Evolutionary conservation across 208 protist species (phyloP), one percentile per base, ranked within the genome.

Genomic region (Leishmania tarentolae): DNA sequence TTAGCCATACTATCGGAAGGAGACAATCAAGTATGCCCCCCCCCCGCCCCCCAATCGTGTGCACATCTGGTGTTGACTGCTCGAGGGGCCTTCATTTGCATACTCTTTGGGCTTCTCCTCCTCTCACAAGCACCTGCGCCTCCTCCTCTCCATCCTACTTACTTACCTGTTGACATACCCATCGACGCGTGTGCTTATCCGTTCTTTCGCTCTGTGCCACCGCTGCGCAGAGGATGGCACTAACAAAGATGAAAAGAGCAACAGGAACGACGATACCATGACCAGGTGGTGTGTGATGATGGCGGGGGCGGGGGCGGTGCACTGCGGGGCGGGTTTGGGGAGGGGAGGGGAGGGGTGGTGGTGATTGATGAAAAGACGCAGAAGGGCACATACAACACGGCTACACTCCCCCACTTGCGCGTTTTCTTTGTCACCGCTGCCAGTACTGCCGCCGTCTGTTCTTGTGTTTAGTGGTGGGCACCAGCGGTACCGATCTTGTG

Each of bases 391-490:
- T 1, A 53, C 24, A 15, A 52, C 68, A 52, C 40, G 8, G 31
- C 13, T 42, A 68, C 31, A 68, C 31, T 15, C 7, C 7, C 37
- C 11, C 17, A 1, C 19, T 31, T 40, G 21, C 40, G 61, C 4
- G 0, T 73, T 17, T 47, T 24, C 9, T 7, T 8, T 21, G 63
- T 17, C 28, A 7, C 65, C n/a, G 3, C 4, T 80, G 15, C n/a
- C 3, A 57, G 65, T 31, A 70, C 13, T 42, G 65, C 37, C 69
- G 44, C 46, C 46, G 35, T 46, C 17, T 50, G 46, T 28, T 24
- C 28, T 42, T 42, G 71, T 59, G 74, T 37, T 44, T 84, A 81
- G 78, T 88, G 75, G 81, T 95, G 86, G 15, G 37, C 74, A 65
- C 74, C 52, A 66, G 69, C 73, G 52, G 71, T 44, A 37, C 47